Percentiles rank a stretch among this genome's conserved stretches.
These are phyloP conservation scores for Solanum hybrid DNA, from an alignment of 305 asterid genomes.

Conservation along the genomic window DNA sequence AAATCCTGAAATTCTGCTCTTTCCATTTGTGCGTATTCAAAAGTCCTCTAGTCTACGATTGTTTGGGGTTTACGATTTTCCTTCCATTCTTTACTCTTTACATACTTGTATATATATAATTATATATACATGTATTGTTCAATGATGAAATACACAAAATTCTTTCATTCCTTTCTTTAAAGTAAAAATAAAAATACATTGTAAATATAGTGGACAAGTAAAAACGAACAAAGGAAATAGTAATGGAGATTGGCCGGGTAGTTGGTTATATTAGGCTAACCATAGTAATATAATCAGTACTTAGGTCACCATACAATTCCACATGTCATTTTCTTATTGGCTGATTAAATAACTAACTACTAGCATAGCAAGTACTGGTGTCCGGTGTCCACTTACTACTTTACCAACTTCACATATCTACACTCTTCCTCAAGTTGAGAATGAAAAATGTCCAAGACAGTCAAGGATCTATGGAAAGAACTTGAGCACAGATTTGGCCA, in stretches of 20 bases:
- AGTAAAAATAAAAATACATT: too few relatives aligned
- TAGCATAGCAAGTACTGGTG: too few relatives aligned
- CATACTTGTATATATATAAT: not conserved
- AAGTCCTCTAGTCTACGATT: not conserved
- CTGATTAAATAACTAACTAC: too few relatives aligned
- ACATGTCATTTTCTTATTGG: not conserved
- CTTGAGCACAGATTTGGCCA: not conserved
- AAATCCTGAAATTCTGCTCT: not conserved
- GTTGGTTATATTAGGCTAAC: not conserved
- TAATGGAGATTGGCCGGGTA: not conserved
- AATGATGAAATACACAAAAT: not conserved
- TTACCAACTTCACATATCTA: too few relatives aligned
- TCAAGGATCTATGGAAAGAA: not conserved
- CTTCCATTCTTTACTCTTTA: not conserved
- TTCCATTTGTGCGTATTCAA: not conserved
- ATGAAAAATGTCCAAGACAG: not conserved
- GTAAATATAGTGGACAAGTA: too few relatives aligned
- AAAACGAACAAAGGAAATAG: not conserved
- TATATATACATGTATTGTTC: not conserved
- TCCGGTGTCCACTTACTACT: too few relatives aligned
- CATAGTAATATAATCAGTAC: not conserved
- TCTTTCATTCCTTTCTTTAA: not conserved
- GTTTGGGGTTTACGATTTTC: not conserved
- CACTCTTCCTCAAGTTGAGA: too few relatives aligned
- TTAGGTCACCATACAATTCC: not conserved